A percentile compares a stretch with the other conserved stretches of the same genome.
phyloP scores from a whole-genome alignment of 768 basidiomycete genomes.

The Amanita subjunquillea region DNA sequence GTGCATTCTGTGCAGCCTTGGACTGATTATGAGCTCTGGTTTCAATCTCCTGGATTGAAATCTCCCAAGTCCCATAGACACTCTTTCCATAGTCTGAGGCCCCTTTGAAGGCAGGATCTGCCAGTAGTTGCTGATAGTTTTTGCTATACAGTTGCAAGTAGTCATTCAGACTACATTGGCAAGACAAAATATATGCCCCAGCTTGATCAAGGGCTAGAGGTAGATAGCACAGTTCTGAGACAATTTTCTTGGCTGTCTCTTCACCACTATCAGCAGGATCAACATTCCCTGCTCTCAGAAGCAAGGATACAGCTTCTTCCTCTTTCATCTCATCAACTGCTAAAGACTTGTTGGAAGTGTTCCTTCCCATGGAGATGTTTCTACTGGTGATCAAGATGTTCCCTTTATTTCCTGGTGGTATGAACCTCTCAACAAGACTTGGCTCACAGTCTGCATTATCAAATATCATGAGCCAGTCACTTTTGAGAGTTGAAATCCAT shows the following conservation, averaged over 20 bases:
- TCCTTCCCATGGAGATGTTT: constrained; percentile 7
- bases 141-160: constrained; percentile 9
- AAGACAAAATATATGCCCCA: constrained; percentile 10
- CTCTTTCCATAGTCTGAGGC: constrained; percentile 12
- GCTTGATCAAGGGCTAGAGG: constrained; percentile 12
- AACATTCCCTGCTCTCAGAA: constrained; percentile 9
- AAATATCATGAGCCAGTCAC: constrained; percentile 12
- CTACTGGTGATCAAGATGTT: constrained; percentile 14
- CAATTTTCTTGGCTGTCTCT: constrained; percentile 8
- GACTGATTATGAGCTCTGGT: not conserved
- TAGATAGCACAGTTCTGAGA: not conserved
- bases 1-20: constrained; percentile 9
- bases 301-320: constrained; percentile 10
- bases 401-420: constrained; percentile 10
- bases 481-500: constrained; percentile 8
- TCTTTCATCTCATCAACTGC: constrained; percentile 10
- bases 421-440: constrained; percentile 5
- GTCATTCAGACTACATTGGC: constrained; percentile 7
- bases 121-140: constrained; percentile 5
- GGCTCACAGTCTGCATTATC: constrained; percentile 12
- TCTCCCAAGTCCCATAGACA: constrained; percentile 13
- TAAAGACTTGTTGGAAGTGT: not conserved
- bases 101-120: constrained; percentile 5
- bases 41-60: constrained; percentile 11
- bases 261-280: not conserved